Evolutionary conservation across 768 basidiomycete species (phyloP).

Genomic region (Boletus pseudo-olivaceus): DNA sequence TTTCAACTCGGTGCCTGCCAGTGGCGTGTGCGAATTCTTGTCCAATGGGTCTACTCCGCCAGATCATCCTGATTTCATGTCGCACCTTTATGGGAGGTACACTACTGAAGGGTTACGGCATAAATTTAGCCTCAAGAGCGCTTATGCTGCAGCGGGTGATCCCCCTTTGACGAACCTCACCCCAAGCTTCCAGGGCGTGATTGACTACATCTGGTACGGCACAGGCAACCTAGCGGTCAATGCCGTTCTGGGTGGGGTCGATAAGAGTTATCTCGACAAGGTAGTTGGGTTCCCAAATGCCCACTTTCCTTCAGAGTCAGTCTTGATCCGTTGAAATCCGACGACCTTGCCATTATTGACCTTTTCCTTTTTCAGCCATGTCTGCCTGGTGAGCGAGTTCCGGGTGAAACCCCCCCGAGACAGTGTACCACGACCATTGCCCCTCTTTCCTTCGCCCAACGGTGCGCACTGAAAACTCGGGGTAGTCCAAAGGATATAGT

Average conservation of each 20-base stretch:
- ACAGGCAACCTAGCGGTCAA: constrained; percentile 69
- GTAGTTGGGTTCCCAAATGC: constrained; percentile 95
- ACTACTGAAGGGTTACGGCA: constrained; percentile 88
- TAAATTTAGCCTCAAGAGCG: constrained; percentile 76
- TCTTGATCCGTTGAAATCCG: constrained; percentile 27
- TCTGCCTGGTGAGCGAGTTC: constrained; percentile 71
- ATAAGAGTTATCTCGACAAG: constrained; percentile 79
- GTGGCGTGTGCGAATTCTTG: constrained; percentile 91
- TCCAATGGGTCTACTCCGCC: constrained; percentile 63
- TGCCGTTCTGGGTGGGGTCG: constrained; percentile 85
- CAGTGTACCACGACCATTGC: constrained; percentile 33
- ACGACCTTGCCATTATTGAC: background rate
- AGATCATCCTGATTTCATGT: constrained; percentile 90
- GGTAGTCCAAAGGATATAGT: constrained; percentile 3
- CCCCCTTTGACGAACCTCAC: constrained; percentile 85
- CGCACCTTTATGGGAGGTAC: constrained; percentile 86
- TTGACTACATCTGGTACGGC: constrained; percentile 96
- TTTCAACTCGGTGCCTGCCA: constrained; percentile 84
- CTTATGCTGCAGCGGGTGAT: constrained; percentile 64
- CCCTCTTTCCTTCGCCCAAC: constrained; percentile 38
- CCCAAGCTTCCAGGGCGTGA: constrained; percentile 77
- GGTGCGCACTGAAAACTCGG: constrained; percentile 28
- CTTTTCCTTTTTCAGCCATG: constrained; percentile 48
- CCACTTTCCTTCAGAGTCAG: constrained; percentile 96
- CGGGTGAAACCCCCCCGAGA: constrained; percentile 73